These are phyloP conservation scores for Nemania abortiva DNA, from an alignment of 2,329 filamentous ascomycete genomes.

Conservation along the genomic window DNA sequence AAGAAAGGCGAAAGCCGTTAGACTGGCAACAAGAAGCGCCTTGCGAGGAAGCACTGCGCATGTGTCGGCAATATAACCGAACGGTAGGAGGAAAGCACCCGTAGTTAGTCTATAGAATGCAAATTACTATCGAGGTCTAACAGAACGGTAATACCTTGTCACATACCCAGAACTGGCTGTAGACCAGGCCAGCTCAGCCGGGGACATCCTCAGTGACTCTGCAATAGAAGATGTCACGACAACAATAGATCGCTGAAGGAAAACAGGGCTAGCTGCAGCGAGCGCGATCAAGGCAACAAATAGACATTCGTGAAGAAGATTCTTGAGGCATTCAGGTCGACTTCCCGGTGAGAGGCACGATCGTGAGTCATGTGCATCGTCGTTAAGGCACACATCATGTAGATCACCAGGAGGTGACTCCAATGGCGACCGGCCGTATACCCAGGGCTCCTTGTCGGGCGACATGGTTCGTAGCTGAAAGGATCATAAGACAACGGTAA, in stretches of 20 bases:
- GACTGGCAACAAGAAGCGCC: constrained; percentile 48
- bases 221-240: constrained; percentile 48
- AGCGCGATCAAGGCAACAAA: constrained; percentile 50
- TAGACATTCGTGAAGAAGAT: constrained; percentile 46
- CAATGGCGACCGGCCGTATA: constrained; percentile 36
- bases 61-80: constrained; percentile 50
- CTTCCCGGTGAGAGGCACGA: constrained; percentile 42
- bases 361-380: constrained; percentile 42
- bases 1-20: constrained; percentile 49
- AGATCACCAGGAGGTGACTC: constrained; percentile 44
- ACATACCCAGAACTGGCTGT: constrained; percentile 52
- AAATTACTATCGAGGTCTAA: not conserved
- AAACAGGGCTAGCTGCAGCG: constrained; percentile 50
- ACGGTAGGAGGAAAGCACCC: constrained; percentile 50
- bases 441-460: constrained; percentile 44
- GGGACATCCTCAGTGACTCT: constrained; percentile 47
- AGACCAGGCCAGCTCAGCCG: constrained; percentile 50
- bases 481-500: constrained; percentile 31
- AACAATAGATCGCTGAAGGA: constrained; percentile 51
- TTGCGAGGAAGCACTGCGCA: constrained; percentile 48
- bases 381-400: constrained; percentile 50
- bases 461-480: constrained; percentile 40
- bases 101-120: constrained; percentile 46
- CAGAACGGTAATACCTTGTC: not conserved
- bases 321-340: constrained; percentile 48